Conservation (phyloP, 768 basidiomycete species). For the Suillus lakei region DNA sequence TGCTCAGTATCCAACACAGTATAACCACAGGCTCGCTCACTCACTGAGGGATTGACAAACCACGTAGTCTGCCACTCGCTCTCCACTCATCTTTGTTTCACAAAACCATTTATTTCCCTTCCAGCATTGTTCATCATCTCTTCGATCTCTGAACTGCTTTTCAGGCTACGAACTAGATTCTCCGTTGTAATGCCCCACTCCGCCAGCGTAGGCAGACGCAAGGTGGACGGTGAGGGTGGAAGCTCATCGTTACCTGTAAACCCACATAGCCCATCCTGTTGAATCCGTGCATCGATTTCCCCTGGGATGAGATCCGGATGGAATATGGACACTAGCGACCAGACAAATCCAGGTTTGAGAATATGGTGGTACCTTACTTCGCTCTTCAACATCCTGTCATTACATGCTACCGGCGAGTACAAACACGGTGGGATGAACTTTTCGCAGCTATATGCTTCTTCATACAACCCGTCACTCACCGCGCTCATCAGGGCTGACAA, state of each 20-base stretch:
- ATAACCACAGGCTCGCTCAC: slow-evolving; percentile 27
- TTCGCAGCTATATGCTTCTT: too few relatives aligned
- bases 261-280: slow-evolving; percentile 81
- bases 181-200: slow-evolving; percentile 76
- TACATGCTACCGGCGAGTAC: too few relatives aligned
- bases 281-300: slow-evolving; percentile 58
- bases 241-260: slow-evolving; percentile 68
- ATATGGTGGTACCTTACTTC: too few relatives aligned
- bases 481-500: too few relatives aligned
- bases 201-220: slow-evolving; percentile 63
- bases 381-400: too few relatives aligned
- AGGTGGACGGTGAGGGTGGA: slow-evolving; percentile 62
- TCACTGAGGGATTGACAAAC: slow-evolving; percentile 89
- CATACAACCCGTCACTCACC: too few relatives aligned
- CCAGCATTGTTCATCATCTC: slow-evolving; percentile 54
- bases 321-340: slow-evolving; percentile 76
- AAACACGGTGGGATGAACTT: too few relatives aligned
- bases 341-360: too few relatives aligned
- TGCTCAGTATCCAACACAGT: not conserved
- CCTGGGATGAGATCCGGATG: slow-evolving; percentile 59
- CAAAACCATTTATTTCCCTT: slow-evolving; percentile 63
- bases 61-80: slow-evolving; percentile 87
- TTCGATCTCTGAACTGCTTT: slow-evolving; percentile 58
- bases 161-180: slow-evolving; percentile 56
- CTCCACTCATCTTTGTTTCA: slow-evolving; percentile 70